These are phyloP conservation scores for Cucumis sativus DNA, from an alignment of 306 rosid genomes.

Conservation along the genomic window DNA sequence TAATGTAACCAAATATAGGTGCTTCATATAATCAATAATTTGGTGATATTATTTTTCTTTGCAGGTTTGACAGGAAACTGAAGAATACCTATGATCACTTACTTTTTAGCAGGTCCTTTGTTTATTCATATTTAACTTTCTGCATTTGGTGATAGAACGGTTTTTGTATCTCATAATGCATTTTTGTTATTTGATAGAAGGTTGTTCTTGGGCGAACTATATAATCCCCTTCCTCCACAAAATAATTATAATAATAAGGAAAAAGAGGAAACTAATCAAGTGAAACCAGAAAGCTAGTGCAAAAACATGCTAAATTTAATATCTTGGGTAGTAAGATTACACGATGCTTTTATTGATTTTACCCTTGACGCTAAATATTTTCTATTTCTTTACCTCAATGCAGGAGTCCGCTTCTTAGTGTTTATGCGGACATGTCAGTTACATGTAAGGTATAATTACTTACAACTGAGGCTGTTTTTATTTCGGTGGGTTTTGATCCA, in stretches of 20 bases:
- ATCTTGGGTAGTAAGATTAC: not conserved
- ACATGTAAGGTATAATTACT: constrained; percentile 68
- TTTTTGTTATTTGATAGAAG: not conserved
- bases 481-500: not conserved
- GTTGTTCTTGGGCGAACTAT: not conserved
- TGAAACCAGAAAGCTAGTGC: not conserved
- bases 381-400: constrained; percentile 11
- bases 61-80: constrained; percentile 96
- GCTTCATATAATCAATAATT: not conserved
- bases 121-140: constrained; percentile 11
- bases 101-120: constrained; percentile 84
- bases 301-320: not conserved
- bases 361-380: not conserved
- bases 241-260: not conserved
- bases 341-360: not conserved
- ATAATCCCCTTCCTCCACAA: not conserved
- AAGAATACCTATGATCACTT: constrained; percentile 91
- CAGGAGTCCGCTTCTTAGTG: constrained; percentile 95
- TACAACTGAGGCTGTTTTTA: not conserved
- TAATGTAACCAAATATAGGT: not conserved
- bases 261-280: not conserved
- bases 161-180: not conserved
- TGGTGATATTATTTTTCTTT: constrained; percentile 1
- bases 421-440: constrained; percentile 94
- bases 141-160: not conserved